Percentiles rank a stretch among this genome's conserved stretches.
These are phyloP conservation scores for Akanthomyces muscarius DNA, from an alignment of 2,329 filamentous ascomycete species.

Conservation along the genomic window DNA sequence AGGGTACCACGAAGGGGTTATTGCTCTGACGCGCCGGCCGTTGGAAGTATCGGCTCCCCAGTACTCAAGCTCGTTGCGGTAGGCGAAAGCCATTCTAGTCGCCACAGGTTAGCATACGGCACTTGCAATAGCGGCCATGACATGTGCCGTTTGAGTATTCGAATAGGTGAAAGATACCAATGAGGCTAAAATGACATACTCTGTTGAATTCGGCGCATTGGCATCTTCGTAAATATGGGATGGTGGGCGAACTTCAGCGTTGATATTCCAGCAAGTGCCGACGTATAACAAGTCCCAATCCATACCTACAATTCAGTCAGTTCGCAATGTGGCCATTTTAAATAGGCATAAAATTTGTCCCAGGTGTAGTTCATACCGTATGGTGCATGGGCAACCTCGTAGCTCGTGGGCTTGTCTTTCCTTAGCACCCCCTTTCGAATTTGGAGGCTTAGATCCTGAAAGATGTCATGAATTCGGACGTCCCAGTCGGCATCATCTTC, in stretches of 20 bases:
- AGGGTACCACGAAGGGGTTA: conserved; percentile 3
- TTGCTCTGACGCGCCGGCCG: not conserved
- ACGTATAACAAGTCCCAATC: conserved; percentile 1
- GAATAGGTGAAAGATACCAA: too few relatives aligned
- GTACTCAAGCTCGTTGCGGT: not conserved
- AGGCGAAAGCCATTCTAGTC: not conserved
- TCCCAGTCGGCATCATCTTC: conserved; percentile 6
- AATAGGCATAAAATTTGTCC: not conserved
- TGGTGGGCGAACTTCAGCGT: not conserved
- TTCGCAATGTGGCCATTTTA: too few relatives aligned
- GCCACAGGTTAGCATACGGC: not conserved
- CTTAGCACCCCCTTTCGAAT: not conserved
- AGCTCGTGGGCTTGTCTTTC: not conserved
- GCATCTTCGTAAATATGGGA: not conserved
- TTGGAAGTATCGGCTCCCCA: not conserved
- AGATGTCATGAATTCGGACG: not conserved
- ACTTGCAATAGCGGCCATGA: not conserved
- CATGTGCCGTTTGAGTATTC: not conserved
- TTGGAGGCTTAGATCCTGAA: not conserved
- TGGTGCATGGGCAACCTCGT: not conserved
- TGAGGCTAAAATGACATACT: not conserved
- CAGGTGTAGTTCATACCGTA: not conserved
- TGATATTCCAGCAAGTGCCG: not conserved
- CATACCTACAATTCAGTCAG: not conserved
- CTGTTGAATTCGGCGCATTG: not conserved